Conservation (phyloP, 305 asterid genomes). For the Rubia balearica region DNA sequence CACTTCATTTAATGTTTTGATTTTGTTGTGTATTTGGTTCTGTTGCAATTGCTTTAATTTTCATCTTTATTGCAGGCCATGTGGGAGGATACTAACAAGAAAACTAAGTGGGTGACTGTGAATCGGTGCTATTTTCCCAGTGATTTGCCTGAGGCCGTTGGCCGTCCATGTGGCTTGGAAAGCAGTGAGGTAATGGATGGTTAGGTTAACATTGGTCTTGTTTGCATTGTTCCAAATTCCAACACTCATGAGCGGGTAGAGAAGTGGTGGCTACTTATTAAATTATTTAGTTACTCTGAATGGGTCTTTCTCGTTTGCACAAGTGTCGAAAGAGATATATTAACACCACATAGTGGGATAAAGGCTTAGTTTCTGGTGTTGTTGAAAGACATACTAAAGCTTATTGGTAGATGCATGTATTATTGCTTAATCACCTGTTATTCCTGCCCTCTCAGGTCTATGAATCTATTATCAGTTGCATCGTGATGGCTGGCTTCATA, state of each 20-base stretch:
- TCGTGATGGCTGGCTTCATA: slow-evolving; percentile 62
- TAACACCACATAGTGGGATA: not conserved
- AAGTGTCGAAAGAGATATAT: not conserved
- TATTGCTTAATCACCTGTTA: slow-evolving; percentile 5
- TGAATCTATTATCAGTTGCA: slow-evolving; percentile 54
- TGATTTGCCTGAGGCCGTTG: slow-evolving; percentile 90
- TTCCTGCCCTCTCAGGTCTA: slow-evolving; percentile 55
- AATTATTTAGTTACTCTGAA: not conserved
- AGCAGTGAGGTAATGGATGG: slow-evolving; percentile 61
- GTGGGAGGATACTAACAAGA: slow-evolving; percentile 78
- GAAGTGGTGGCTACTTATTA: not conserved
- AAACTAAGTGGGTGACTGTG: slow-evolving; percentile 60
- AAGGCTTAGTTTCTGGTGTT: not conserved
- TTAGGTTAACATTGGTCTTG: slow-evolving; percentile 10
- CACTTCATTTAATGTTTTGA: slow-evolving; percentile 22
- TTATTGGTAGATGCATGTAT: not conserved
- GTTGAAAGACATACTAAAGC: not conserved
- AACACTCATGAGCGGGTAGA: not conserved
- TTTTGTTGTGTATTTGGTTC: slow-evolving; percentile 5
- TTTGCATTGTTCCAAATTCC: slow-evolving; percentile 4
- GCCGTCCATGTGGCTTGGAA: slow-evolving; percentile 89
- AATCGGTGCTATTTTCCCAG: slow-evolving; percentile 81
- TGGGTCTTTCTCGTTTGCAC: not conserved
- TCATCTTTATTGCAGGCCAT: slow-evolving; percentile 53
- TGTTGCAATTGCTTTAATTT: slow-evolving; percentile 16